A percentile compares a stretch with the other conserved stretches of the same genome.
These are phyloP conservation scores for Melanomma pulvis-pyrius DNA, from an alignment of 495 filamentous ascomycete species.

Conservation along the genomic window DNA sequence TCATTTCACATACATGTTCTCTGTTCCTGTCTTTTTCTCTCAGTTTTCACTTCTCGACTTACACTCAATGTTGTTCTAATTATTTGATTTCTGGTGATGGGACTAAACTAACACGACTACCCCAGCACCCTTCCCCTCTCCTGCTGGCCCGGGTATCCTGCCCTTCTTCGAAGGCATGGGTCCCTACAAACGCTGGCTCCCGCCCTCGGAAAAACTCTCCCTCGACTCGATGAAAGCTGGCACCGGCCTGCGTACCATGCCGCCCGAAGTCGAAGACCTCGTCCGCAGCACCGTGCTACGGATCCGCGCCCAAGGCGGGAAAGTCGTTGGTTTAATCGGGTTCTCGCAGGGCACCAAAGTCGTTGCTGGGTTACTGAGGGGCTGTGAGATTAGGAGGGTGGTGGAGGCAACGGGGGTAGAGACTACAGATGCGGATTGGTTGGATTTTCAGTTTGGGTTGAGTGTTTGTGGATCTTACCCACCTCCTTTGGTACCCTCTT, in stretches of 20 bases:
- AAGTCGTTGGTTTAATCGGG: conserved; percentile 25
- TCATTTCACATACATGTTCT: not conserved
- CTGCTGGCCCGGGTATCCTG: conserved; percentile 31
- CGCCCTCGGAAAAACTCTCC: not conserved
- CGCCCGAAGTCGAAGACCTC: conserved; percentile 9
- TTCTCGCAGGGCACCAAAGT: conserved; percentile 31
- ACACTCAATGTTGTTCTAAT: not conserved
- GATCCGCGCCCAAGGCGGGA: not conserved
- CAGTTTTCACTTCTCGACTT: not conserved
- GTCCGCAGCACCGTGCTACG: not conserved
- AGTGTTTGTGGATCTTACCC: conserved; percentile 27
- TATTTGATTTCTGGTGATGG: no score
- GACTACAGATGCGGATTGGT: conserved; percentile 17
- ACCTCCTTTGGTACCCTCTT: conserved; percentile 13
- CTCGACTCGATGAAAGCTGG: conserved; percentile 6
- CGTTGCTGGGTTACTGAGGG: conserved; percentile 27
- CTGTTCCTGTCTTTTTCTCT: not conserved
- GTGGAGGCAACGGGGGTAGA: not conserved
- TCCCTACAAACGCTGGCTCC: conserved; percentile 33
- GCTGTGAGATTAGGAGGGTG: conserved; percentile 11
- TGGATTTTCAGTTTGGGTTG: conserved; percentile 17
- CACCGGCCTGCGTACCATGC: not conserved
- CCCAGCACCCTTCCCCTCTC: conserved; percentile 25
- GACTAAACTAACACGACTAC: not conserved
- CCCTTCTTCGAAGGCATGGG: conserved; percentile 36